A percentile compares a stretch with the other conserved stretches of the same genome.
Evolutionary conservation across 2,329 filamentous ascomycete species (phyloP).

Genomic region (Fusarium guadeloupense): DNA sequence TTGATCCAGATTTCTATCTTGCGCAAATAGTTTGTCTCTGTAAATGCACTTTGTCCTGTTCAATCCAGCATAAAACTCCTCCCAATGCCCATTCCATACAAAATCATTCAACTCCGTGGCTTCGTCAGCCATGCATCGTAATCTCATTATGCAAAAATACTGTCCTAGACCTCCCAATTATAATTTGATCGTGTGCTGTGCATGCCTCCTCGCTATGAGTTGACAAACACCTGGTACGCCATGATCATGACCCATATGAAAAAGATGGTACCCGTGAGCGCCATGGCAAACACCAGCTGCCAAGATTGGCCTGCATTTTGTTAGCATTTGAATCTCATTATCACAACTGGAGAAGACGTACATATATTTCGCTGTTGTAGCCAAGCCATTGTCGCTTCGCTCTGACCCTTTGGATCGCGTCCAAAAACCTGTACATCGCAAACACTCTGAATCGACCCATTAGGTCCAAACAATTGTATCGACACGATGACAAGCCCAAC

Average conservation of each 20-base stretch:
- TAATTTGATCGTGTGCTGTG: background rate
- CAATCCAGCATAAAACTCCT: slow-evolving; percentile 16
- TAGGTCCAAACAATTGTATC: slow-evolving; percentile 71
- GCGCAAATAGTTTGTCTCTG: background rate
- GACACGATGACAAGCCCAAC: slow-evolving; percentile 70
- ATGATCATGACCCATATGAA: slow-evolving; percentile 75
- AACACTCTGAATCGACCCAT: slow-evolving; percentile 65
- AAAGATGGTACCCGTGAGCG: slow-evolving; percentile 67
- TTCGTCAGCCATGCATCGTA: slow-evolving; percentile 31
- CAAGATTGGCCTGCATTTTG: slow-evolving; percentile 64
- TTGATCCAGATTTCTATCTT: background rate
- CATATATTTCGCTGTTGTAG: slow-evolving; percentile 71
- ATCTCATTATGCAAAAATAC: slow-evolving; percentile 22
- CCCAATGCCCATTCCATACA: slow-evolving; percentile 11
- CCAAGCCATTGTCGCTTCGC: slow-evolving; percentile 67
- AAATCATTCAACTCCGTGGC: slow-evolving; percentile 28
- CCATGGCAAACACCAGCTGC: slow-evolving; percentile 72
- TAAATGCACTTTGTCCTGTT: slow-evolving; percentile 18
- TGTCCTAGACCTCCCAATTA: background rate
- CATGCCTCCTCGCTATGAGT: slow-evolving; percentile 44
- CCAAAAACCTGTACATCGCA: slow-evolving; percentile 68
- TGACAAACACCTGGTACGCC: slow-evolving; percentile 70
- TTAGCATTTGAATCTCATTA: slow-evolving; percentile 23
- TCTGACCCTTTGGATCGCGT: slow-evolving; percentile 60
- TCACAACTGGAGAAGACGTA: slow-evolving; percentile 50